Percentiles rank a stretch among this genome's conserved stretches.
phyloP scores from a whole-genome alignment of 352 stramenopile species.

The Globisporangium cystogenes region DNA sequence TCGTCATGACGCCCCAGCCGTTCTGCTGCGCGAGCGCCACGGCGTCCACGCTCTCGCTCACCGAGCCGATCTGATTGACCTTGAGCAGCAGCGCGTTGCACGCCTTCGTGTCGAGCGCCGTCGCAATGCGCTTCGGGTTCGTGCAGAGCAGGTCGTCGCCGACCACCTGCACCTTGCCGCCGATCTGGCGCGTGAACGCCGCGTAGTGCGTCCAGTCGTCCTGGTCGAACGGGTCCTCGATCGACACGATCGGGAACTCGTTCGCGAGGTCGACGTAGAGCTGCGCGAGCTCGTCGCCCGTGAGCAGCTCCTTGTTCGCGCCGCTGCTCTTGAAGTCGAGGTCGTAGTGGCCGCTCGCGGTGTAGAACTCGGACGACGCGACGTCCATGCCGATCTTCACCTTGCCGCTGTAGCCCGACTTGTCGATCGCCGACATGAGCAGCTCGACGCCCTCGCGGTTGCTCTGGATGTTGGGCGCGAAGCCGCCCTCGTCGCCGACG shows the following conservation, averaged over 20 bases:
- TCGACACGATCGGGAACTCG: conserved; percentile 97
- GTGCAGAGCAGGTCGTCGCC: conserved; percentile 99
- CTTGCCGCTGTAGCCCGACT: conserved; percentile 95
- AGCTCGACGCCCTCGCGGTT: conserved; percentile 96
- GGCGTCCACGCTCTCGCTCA: conserved; percentile 98
- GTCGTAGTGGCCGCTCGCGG: conserved; percentile 94
- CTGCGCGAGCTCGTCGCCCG: conserved; percentile 92
- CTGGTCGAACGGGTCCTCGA: conserved; percentile 99
- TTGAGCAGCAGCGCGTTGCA: conserved; percentile 99
- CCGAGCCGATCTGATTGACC: conserved; percentile 99
- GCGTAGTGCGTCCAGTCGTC: conserved; percentile 98
- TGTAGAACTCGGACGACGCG: conserved; percentile 98
- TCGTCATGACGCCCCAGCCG: conserved; percentile 99
- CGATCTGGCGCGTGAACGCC: conserved; percentile 87
- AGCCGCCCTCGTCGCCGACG: conserved; percentile 99
- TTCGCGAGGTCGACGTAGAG: conserved; percentile 93
- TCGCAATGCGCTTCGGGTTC: conserved; percentile 96
- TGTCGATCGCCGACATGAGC: conserved; percentile 96
- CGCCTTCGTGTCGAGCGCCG: conserved; percentile 91
- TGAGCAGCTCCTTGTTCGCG: conserved; percentile 86
- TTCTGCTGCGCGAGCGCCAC: conserved; percentile 98
- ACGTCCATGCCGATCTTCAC: conserved; percentile 97
- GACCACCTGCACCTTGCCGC: conserved; percentile 96
- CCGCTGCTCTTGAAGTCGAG: conserved; percentile 98
- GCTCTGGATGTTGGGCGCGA: conserved; percentile 96